phyloP scores from a whole-genome alignment of 371 early-diverging fungal genomes.

The Capillidium rhysosporum region DNA sequence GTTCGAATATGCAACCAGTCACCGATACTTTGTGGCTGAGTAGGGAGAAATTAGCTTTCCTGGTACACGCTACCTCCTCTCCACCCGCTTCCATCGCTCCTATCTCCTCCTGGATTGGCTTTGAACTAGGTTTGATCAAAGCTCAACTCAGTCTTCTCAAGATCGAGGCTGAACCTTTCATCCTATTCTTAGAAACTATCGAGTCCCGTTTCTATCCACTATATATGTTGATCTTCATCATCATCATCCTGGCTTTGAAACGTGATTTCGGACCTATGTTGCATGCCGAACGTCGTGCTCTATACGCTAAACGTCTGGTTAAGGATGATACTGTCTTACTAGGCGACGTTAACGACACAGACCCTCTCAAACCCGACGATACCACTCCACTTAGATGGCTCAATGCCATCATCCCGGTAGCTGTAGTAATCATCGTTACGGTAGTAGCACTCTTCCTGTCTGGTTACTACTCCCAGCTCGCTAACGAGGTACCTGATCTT shows the following conservation, averaged over 20 bases:
- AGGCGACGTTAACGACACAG: background rate
- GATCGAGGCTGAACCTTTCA: conserved; percentile 3
- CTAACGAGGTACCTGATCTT: background rate
- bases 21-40: conserved; percentile 3
- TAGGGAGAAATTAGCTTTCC: conserved; percentile 7
- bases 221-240: conserved; percentile 6
- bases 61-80: conserved; percentile 9
- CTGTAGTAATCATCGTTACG: background rate
- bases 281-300: conserved; percentile 6
- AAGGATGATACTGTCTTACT: conserved; percentile 2
- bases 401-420: conserved; percentile 5
- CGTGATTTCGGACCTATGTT: conserved; percentile 9
- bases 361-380: background rate
- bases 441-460: background rate
- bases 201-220: conserved; percentile 7
- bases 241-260: background rate
- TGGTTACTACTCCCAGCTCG: conserved; percentile 5
- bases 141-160: background rate
- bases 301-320: background rate
- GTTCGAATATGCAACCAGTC: conserved; percentile 7
- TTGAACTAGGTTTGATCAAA: conserved; percentile 2
- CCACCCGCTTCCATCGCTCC: conserved; percentile 8
- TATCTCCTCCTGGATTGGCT: conserved; percentile 8
- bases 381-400: conserved; percentile 6
- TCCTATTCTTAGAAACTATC: conserved; percentile 6